phyloP scores from a whole-genome alignment of 768 basidiomycete species.

The Russula sp. region DNA sequence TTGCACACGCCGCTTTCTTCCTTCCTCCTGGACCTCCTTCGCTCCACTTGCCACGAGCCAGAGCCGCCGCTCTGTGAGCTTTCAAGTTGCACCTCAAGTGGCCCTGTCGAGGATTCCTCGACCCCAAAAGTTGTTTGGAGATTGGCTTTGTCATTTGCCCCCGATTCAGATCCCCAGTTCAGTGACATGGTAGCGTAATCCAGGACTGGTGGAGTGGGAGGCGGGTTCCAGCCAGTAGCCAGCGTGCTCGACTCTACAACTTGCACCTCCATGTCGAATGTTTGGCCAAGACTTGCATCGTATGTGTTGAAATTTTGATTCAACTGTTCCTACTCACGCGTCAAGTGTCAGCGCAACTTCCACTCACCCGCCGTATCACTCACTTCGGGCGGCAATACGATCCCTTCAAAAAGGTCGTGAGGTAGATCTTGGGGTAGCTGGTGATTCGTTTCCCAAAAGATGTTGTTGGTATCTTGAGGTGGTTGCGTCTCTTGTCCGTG shows the following conservation, averaged over 20 bases:
- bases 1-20: slow-evolving; percentile 8
- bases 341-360: neutral
- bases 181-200: neutral
- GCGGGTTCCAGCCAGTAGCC: neutral
- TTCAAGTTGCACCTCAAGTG: neutral
- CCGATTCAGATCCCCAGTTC: neutral
- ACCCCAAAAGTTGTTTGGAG: neutral
- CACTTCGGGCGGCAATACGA: neutral
- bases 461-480: neutral
- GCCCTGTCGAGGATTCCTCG: neutral
- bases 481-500: neutral
- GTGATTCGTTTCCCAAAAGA: neutral
- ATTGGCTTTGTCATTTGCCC: neutral
- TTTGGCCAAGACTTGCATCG: neutral
- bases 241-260: neutral
- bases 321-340: neutral
- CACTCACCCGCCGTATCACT: neutral
- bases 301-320: neutral
- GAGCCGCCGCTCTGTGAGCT: neutral
- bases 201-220: neutral
- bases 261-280: neutral
- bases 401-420: neutral
- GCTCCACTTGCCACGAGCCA: neutral
- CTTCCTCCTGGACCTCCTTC: neutral
- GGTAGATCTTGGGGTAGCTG: neutral